phyloP scores from a whole-genome alignment of 768 basidiomycete species.

The Lanmaoa pseudosensibilis region DNA sequence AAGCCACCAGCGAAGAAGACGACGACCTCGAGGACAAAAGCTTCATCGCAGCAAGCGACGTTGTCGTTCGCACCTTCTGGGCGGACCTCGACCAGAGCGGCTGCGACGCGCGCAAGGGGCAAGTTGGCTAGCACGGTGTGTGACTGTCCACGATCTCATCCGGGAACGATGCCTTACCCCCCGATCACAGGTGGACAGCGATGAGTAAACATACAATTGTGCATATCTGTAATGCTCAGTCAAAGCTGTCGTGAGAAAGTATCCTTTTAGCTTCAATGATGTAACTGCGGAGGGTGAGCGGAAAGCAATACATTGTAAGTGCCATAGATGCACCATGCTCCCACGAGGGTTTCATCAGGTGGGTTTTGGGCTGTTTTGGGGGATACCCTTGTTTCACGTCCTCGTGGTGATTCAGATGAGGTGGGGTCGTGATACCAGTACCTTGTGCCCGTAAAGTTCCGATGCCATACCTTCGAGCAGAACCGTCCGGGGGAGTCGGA shows the following conservation, averaged over 20 bases:
- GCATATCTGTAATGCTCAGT: background rate
- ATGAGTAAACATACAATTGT: constrained; percentile 18
- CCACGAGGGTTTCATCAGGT: background rate
- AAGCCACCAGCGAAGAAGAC: constrained; percentile 55
- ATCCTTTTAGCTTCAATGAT: background rate
- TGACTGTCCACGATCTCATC: background rate
- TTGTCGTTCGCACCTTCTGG: constrained; percentile 64
- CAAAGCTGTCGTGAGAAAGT: background rate
- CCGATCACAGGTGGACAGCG: constrained; percentile 28
- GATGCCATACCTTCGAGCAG: background rate
- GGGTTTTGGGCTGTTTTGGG: background rate
- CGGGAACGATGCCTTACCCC: background rate
- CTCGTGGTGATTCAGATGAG: background rate
- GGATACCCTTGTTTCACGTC: background rate
- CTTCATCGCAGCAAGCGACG: constrained; percentile 41
- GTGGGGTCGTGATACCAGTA: background rate
- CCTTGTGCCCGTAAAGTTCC: background rate
- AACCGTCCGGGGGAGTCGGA: background rate
- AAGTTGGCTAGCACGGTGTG: constrained; percentile 53
- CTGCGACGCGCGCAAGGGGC: constrained; percentile 66
- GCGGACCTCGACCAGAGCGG: constrained; percentile 57
- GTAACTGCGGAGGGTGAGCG: background rate
- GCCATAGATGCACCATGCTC: background rate
- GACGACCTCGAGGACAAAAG: constrained; percentile 35
- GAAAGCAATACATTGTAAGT: background rate